These are phyloP conservation scores for Trypanosoma platydactyli DNA, from an alignment of 208 protist species.

Conservation along the genomic window DNA sequence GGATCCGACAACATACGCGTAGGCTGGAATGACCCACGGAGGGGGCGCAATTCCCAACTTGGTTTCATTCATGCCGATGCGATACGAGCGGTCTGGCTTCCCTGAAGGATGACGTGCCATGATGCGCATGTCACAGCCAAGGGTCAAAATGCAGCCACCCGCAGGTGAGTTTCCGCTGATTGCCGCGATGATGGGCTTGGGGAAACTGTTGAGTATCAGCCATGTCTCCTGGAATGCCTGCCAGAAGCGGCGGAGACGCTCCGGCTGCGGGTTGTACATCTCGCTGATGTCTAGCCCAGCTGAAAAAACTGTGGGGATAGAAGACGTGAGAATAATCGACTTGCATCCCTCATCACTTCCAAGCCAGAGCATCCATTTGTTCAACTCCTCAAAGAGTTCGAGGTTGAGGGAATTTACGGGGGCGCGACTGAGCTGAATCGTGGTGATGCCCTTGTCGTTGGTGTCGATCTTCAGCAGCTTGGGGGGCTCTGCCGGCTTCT, in stretches of 20 bases:
- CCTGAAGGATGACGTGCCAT: constrained; percentile 63
- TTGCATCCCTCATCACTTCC: constrained; percentile 73
- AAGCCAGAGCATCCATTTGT: constrained; percentile 84
- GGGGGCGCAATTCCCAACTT: constrained; percentile 73
- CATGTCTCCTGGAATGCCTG: constrained; percentile 75
- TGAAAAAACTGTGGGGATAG: constrained; percentile 76
- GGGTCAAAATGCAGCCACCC: constrained; percentile 74
- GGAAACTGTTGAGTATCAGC: constrained; percentile 82
- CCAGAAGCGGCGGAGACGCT: constrained; percentile 70
- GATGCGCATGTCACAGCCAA: constrained; percentile 81
- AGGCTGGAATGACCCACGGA: constrained; percentile 72
- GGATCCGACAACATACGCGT: constrained; percentile 66
- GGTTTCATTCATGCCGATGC: constrained; percentile 83
- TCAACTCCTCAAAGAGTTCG: constrained; percentile 75
- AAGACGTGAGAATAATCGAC: constrained; percentile 68
- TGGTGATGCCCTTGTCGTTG: constrained; percentile 59
- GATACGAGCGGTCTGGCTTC: constrained; percentile 49
- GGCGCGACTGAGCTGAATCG: constrained; percentile 48
- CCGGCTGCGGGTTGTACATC: constrained; percentile 66
- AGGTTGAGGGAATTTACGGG: constrained; percentile 78
- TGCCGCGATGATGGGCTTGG: constrained; percentile 75
- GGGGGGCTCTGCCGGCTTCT: constrained; percentile 67
- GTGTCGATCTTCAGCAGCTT: constrained; percentile 69
- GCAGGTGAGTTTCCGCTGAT: constrained; percentile 76
- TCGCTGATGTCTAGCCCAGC: constrained; percentile 76